A percentile compares a stretch with the other conserved stretches of the same genome.
Evolutionary conservation across 2,329 filamentous ascomycete genomes (phyloP).

Genomic region (Graphium sp.): DNA sequence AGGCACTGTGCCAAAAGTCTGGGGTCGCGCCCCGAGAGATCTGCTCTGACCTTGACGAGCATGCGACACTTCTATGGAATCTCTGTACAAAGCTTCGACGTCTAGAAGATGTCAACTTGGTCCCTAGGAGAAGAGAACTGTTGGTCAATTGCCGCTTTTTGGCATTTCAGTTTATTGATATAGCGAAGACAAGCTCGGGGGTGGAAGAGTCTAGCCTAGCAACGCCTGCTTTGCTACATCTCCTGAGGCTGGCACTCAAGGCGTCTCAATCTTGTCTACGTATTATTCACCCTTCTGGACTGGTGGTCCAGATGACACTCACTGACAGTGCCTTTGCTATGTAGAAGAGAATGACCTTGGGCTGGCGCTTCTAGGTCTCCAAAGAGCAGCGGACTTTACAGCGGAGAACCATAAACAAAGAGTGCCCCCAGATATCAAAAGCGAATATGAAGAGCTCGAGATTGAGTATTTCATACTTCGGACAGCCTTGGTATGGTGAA

Average conservation of each 20-base stretch:
- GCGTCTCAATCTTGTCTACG: constrained; percentile 46
- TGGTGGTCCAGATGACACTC: no score
- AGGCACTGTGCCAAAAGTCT: constrained; percentile 4
- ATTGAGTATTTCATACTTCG: constrained; percentile 51
- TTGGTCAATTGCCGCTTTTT: constrained; percentile 29
- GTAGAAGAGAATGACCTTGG: constrained; percentile 36
- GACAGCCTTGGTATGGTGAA: constrained; percentile 40
- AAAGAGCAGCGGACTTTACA: constrained; percentile 42
- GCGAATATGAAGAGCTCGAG: constrained; percentile 16
- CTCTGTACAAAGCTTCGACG: constrained; percentile 34
- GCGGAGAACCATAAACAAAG: constrained; percentile 6
- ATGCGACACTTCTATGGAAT: constrained; percentile 51
- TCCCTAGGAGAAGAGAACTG: constrained; percentile 12
- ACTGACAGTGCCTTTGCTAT: no score
- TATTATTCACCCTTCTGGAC: no score
- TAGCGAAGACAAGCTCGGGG: constrained; percentile 22
- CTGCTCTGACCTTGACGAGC: constrained; percentile 30
- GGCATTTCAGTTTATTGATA: constrained; percentile 51
- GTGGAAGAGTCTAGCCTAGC: no score
- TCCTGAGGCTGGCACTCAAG: constrained; percentile 53
- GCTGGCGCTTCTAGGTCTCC: constrained; percentile 42
- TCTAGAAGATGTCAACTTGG: constrained; percentile 5
- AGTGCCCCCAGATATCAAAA: neutral
- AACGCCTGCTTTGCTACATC: constrained; percentile 33
- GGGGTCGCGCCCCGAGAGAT: neutral